Base-by-base conservation (phyloP, 768 basidiomycete genomes). In the Tricholoma sp. region DNA sequence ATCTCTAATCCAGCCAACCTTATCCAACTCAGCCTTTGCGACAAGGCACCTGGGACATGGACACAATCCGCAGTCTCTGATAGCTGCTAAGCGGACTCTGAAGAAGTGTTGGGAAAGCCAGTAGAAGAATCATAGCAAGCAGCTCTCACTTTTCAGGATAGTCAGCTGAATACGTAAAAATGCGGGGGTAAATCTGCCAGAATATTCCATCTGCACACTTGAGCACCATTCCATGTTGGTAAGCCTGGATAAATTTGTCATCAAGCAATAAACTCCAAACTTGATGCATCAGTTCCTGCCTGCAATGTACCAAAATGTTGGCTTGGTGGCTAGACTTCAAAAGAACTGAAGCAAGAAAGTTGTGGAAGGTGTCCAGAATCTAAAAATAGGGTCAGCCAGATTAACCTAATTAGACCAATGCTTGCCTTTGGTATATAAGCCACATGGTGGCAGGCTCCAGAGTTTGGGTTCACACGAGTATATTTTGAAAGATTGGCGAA, bases 131-230 rank as follows among this genome's bases (percentile, higher is more conserved):
- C 3, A n/a, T n/a, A 15, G n/a, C 5, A 64, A 51, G n/a, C 64
- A 9, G 61, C 57, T 42, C 64, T 61, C n/a, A 72, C 71, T 71
- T 75, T 24, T 75, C 71, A 66, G 34, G 45, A 48, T 70, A 45
- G n/a, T 45, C 42, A 45, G 42, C 42, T 45, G 42, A 45, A 45
- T 45, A 45, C n/a, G 42, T 45, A 45, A 45, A 45, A 17, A 45
- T 45, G 42, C 42, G 42, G 5, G 42, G 42, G 13, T 63, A 73
- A 37, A 58, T 50, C 2, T 47, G 28, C 20, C 29, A 13, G 1
- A 18, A 24, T 13, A 53, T 13, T n/a, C n/a, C n/a, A n/a, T n/a
- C n/a, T n/a, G n/a, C n/a, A n/a, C n/a, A n/a, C n/a, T n/a, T n/a
- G n/a, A n/a, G n/a, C n/a, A n/a, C n/a, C n/a, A n/a, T n/a, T n/a